Evolutionary conservation across 495 filamentous ascomycete genomes (phyloP).

Genomic region (Penicillium antarcticum): DNA sequence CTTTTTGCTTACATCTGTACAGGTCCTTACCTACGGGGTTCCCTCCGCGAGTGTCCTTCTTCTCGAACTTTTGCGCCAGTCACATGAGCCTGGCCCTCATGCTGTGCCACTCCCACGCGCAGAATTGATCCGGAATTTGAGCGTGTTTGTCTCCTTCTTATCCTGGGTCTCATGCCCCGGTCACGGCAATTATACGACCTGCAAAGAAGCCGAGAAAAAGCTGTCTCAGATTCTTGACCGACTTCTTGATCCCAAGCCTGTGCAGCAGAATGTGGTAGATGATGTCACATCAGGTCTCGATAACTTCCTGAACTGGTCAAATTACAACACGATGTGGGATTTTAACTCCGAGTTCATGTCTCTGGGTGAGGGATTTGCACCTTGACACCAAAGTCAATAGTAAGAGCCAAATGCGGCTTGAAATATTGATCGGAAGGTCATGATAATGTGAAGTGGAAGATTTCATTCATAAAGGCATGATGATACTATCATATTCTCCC

Average conservation of each 20-base stretch:
- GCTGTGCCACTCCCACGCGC: slow-evolving; percentile 48
- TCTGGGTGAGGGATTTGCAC: slow-evolving; percentile 18
- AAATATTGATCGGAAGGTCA: background rate
- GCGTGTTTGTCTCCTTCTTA: slow-evolving; percentile 57
- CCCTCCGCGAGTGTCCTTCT: slow-evolving; percentile 57
- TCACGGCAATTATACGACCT: slow-evolving; percentile 53
- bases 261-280: slow-evolving; percentile 26
- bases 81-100: slow-evolving; percentile 36
- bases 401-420: too few relatives aligned
- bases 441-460: background rate
- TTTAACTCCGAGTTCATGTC: slow-evolving; percentile 33
- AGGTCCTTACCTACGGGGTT: slow-evolving; percentile 54
- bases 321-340: slow-evolving; percentile 32
- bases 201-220: slow-evolving; percentile 44
- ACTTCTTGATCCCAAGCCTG: slow-evolving; percentile 37
- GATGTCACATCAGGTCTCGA: slow-evolving; percentile 33
- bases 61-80: slow-evolving; percentile 59
- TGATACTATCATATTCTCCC: background rate
- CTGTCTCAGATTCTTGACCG: slow-evolving; percentile 42
- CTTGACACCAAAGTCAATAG: background rate
- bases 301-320: slow-evolving; percentile 39
- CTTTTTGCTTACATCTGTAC: slow-evolving; percentile 14
- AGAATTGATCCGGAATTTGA: slow-evolving; percentile 61
- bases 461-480: slow-evolving; percentile 4
- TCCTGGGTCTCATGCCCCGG: slow-evolving; percentile 51